phyloP scores from a whole-genome alignment of 2,329 filamentous ascomycete species.

The Calonectria pteridis region DNA sequence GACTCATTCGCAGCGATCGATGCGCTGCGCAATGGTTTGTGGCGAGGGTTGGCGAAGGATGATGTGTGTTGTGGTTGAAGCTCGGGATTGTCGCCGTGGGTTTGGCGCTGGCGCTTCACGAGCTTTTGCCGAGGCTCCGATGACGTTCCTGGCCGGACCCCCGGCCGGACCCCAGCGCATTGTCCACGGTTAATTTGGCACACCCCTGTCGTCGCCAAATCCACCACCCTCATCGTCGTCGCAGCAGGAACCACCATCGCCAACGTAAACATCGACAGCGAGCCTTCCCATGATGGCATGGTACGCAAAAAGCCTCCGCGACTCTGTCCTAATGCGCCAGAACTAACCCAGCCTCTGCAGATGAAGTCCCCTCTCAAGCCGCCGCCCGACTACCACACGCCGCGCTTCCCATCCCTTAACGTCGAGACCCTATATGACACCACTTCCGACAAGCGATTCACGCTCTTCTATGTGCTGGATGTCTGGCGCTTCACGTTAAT shows the following conservation, averaged over 20 bases:
- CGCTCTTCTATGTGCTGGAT: slow-evolving; percentile 80
- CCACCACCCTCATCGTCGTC: slow-evolving; percentile 31
- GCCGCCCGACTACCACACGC: slow-evolving; percentile 70
- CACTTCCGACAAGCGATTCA: slow-evolving; percentile 58
- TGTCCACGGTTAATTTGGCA: slow-evolving; percentile 9
- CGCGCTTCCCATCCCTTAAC: slow-evolving; percentile 85
- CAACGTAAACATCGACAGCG: slow-evolving; percentile 18
- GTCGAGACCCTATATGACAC: slow-evolving; percentile 69
- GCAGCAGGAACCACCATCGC: slow-evolving; percentile 25
- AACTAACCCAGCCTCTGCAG: slow-evolving; percentile 29
- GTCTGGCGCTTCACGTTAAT: slow-evolving; percentile 89
- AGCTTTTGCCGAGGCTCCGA: slow-evolving; percentile 46
- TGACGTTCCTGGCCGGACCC: slow-evolving; percentile 40
- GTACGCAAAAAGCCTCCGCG: slow-evolving; percentile 20
- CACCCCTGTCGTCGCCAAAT: slow-evolving; percentile 32
- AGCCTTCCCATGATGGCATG: slow-evolving; percentile 39
- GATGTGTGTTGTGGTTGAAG: slow-evolving; percentile 13
- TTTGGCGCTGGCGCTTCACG: slow-evolving; percentile 37
- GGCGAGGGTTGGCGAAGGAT: not conserved
- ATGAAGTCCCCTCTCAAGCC: slow-evolving; percentile 48
- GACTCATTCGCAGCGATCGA: slow-evolving; percentile 27
- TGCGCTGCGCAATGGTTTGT: slow-evolving; percentile 1
- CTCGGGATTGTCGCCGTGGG: slow-evolving; percentile 35
- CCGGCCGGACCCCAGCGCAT: slow-evolving; percentile 12
- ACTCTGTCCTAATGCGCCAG: not conserved